Conservation (phyloP, 106 monocot species). For the Phalaenopsis aphrodite region DNA sequence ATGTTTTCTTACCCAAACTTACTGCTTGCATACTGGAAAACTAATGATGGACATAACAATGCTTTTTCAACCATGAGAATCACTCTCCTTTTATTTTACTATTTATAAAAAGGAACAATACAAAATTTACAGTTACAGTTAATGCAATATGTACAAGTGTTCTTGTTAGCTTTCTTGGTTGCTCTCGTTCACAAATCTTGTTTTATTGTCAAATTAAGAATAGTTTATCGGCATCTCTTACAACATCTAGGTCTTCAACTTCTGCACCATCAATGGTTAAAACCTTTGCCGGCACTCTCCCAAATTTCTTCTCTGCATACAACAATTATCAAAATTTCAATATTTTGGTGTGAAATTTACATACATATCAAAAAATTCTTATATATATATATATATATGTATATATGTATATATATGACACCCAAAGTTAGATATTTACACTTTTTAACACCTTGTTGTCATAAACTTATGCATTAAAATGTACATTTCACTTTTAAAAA, state of each 20-base stretch:
- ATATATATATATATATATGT: too few relatives aligned
- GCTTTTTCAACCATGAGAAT: neutral
- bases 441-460: too few relatives aligned
- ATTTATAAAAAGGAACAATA: neutral
- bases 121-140: neutral
- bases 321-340: neutral
- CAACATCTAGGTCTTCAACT: conserved; percentile 34
- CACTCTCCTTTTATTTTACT: neutral
- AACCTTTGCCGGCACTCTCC: conserved; percentile 19
- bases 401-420: too few relatives aligned
- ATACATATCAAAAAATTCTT: too few relatives aligned
- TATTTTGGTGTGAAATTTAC: too few relatives aligned
- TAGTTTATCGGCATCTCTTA: conserved; percentile 54
- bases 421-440: too few relatives aligned
- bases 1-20: too few relatives aligned
- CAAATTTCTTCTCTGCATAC: conserved; percentile 42
- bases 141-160: neutral
- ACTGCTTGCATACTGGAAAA: too few relatives aligned
- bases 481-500: too few relatives aligned
- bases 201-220: conserved; percentile 25
- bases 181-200: neutral
- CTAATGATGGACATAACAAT: too few relatives aligned
- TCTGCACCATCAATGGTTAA: conserved; percentile 39
- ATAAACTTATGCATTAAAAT: too few relatives aligned
- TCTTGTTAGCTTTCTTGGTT: neutral